Percentiles rank a stretch among this genome's conserved stretches.
Conservation (phyloP, 2,329 filamentous ascomycete species). For the Trichoderma afroharzianum region DNA sequence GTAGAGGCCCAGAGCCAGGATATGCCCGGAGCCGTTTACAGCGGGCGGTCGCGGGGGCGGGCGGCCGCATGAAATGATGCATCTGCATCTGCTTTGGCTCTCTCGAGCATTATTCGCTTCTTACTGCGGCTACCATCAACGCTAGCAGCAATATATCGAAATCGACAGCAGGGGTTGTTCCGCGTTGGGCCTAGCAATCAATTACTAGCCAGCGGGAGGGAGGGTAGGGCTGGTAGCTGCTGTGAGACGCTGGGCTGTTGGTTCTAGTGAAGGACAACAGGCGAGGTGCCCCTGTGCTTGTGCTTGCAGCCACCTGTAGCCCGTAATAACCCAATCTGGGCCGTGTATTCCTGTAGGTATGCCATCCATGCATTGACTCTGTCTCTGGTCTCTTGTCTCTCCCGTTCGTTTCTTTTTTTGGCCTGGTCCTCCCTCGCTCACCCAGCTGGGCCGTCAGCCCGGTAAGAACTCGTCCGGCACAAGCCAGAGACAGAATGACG, state of each 20-base stretch:
- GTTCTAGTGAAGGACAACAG: neutral
- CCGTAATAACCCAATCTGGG: neutral
- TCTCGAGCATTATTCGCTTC: neutral
- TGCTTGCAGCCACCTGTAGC: too few relatives aligned
- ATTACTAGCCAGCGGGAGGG: neutral
- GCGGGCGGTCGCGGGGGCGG: neutral
- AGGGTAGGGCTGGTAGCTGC: neutral
- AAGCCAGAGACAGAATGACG: neutral
- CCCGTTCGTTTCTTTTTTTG: neutral
- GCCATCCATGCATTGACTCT: neutral
- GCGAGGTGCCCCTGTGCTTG: neutral
- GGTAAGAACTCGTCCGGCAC: neutral
- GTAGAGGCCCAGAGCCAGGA: too few relatives aligned
- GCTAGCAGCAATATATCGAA: conserved; percentile 1
- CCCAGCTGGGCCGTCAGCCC: neutral
- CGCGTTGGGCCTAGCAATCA: neutral
- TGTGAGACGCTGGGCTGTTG: neutral
- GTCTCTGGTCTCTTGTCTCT: neutral
- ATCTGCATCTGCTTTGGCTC: neutral
- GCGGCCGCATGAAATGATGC: neutral
- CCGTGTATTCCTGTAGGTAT: neutral
- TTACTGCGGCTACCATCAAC: neutral
- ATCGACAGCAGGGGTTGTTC: neutral
- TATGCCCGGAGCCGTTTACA: neutral
- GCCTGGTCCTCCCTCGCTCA: neutral